phyloP scores from a whole-genome alignment of 1,139 yeast genomes.

The Sugiyamaella paludigena region DNA sequence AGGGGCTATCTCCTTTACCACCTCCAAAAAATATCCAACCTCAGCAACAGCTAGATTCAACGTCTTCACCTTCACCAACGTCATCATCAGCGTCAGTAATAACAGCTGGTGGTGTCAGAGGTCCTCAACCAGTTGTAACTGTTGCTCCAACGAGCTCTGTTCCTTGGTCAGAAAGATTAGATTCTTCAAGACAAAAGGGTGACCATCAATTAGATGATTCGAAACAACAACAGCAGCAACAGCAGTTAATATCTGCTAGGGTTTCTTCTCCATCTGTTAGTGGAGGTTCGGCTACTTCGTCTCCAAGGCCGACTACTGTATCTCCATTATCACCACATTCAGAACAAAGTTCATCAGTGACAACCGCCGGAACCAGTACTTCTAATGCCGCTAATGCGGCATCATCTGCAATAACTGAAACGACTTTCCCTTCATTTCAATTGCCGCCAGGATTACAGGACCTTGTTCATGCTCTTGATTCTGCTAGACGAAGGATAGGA shows the following conservation, averaged over 20 bases:
- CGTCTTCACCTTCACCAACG: slow-evolving; percentile 21
- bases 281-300: slow-evolving; percentile 18
- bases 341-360: slow-evolving; percentile 13
- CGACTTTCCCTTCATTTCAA: slow-evolving; percentile 20
- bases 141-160: slow-evolving; percentile 20
- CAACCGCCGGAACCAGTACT: slow-evolving; percentile 7
- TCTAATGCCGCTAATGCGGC: background rate
- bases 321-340: slow-evolving; percentile 10
- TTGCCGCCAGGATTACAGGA: slow-evolving; percentile 52
- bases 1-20: slow-evolving; percentile 33
- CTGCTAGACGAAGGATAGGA: slow-evolving; percentile 44
- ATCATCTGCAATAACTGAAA: background rate
- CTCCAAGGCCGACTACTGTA: slow-evolving; percentile 18
- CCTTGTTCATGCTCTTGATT: slow-evolving; percentile 46
- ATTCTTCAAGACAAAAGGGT: slow-evolving; percentile 8
- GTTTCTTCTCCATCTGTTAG: slow-evolving; percentile 15
- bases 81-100: slow-evolving; percentile 14
- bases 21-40: slow-evolving; percentile 26
- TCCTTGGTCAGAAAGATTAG: slow-evolving; percentile 29
- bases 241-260: background rate
- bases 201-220: slow-evolving; percentile 7
- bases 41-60: slow-evolving; percentile 17
- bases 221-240: background rate
- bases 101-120: background rate
- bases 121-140: slow-evolving; percentile 11